Base-by-base conservation (phyloP, 2,329 filamentous ascomycete genomes). In the Dothideomycetidae sp. region DNA sequence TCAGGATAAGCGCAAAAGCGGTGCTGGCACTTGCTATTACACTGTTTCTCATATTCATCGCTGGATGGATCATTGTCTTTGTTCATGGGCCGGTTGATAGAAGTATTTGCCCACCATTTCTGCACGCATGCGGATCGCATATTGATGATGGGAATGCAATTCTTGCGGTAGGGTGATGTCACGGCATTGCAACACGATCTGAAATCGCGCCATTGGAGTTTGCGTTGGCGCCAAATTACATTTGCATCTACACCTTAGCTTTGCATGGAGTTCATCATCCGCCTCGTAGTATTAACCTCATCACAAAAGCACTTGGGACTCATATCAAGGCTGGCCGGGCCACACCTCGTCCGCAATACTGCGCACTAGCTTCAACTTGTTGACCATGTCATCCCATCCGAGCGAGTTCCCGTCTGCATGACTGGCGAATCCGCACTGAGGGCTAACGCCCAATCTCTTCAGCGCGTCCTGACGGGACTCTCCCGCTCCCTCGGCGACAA, bases 361-460 rank as follows among this genome's bases (percentile, higher is more conserved):
- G 45, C 79, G 70, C 12, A 85, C 77, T 36, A 86, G 59, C 46
- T 70, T 63, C 50, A 86, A 58, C 63, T 85, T 86, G 56, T 70
- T 73, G 59, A 72, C 72, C 75, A 85, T 78, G 44, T 81, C 78
- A 31, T 81, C 71, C 19, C 34, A 45, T 14, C 67, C 70, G 37
- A 86, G 63, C 10, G 73, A 68, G 52, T 86, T 84, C 0, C 80
- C 81, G 49, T 70, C 74, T 47, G 78, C 73, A 53, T 86, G 80
- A 23, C 75, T 81, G 23, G 78, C 81, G 55, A 55, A 56, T 1
- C 53, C 53, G 42, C 53, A 56, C 60, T 83, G 78, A 0, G 79
- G 78, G 51, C 73, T 79, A 12, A 82, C 68, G 38, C 68, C 68
- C 33, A 85, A 61, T 47, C 76, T 71, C 57, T 78, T 68, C 10